These are phyloP conservation scores for Chlamydomonas sp. DNA, from an alignment of 139 green algal genomes.

Conservation along the genomic window DNA sequence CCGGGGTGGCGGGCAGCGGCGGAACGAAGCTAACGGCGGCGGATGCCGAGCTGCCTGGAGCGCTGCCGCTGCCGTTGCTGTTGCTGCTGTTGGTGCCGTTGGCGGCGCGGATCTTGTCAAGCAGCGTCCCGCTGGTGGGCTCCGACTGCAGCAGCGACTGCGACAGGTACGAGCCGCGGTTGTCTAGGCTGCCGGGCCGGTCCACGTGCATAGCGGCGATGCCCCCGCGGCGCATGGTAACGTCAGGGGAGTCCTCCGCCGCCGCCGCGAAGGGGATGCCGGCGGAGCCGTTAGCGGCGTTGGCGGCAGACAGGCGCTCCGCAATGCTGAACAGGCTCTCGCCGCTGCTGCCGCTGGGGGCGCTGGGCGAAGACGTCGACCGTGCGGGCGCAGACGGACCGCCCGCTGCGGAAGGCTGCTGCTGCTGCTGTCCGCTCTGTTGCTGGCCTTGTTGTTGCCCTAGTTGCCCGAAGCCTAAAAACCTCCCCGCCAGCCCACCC, in stretches of 20 bases:
- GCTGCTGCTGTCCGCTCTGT: not conserved
- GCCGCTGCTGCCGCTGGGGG: not conserved
- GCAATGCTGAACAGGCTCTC: conserved; percentile 27
- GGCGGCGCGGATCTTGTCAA: conserved; percentile 25
- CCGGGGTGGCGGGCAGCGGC: too few species aligned
- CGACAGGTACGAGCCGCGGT: conserved; percentile 15
- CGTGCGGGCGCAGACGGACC: not conserved
- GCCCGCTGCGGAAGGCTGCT: not conserved
- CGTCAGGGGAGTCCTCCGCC: not conserved
- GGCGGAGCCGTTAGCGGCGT: not conserved
- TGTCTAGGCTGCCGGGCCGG: conserved; percentile 15
- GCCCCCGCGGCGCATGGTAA: conserved; percentile 17
- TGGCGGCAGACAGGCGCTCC: conserved; percentile 11
- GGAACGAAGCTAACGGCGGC: too few species aligned
- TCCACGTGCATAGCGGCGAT: conserved; percentile 24
- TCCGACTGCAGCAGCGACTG: conserved; percentile 9
- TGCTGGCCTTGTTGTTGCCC: not conserved
- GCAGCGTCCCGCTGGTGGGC: not conserved
- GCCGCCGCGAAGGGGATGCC: not conserved
- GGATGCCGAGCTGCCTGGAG: too few species aligned
- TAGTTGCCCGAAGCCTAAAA: not conserved
- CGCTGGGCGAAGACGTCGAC: not conserved
- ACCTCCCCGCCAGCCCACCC: too few species aligned
- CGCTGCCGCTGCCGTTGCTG: too few species aligned
- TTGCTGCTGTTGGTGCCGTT: not conserved